These are phyloP conservation scores for Fusarium subglutinans DNA, from an alignment of 2,329 filamentous ascomycete species.

Conservation along the genomic window DNA sequence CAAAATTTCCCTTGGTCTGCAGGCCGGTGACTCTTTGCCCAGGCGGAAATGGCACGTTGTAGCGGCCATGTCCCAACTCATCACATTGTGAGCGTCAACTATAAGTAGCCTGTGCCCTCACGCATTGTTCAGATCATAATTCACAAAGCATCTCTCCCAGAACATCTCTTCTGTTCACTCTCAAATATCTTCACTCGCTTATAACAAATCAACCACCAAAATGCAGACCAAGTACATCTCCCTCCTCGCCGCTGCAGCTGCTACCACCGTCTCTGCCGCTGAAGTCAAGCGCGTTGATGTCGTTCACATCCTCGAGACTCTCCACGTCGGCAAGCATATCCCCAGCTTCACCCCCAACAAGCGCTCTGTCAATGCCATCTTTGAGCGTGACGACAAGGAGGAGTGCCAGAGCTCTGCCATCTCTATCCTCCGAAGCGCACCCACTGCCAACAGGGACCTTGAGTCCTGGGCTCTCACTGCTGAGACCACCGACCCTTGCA, in stretches of 20 bases:
- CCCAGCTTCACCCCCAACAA: constrained; percentile 19
- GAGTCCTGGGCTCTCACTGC: background rate
- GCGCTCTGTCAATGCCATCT: constrained; percentile 16
- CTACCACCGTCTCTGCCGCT: background rate
- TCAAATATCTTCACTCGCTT: background rate
- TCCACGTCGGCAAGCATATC: constrained; percentile 16
- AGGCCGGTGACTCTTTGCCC: background rate
- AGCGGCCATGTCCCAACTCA: background rate
- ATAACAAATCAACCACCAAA: background rate
- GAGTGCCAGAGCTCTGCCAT: constrained; percentile 13
- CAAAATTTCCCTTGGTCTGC: background rate
- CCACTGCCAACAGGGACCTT: background rate
- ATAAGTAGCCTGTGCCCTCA: background rate
- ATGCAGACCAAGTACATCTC: constrained; percentile 18
- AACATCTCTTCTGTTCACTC: background rate
- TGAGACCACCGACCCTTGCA: constrained; percentile 7
- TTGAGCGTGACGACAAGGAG: background rate
- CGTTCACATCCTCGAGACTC: constrained; percentile 25
- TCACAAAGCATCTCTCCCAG: background rate
- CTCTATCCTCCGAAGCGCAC: background rate
- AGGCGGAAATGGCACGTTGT: background rate
- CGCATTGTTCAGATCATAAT: background rate
- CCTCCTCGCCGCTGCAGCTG: constrained; percentile 19
- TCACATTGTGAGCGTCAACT: background rate
- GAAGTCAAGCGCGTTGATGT: constrained; percentile 14